Base-by-base conservation (phyloP, 1,139 yeast genomes). In the Pichia sp. region DNA sequence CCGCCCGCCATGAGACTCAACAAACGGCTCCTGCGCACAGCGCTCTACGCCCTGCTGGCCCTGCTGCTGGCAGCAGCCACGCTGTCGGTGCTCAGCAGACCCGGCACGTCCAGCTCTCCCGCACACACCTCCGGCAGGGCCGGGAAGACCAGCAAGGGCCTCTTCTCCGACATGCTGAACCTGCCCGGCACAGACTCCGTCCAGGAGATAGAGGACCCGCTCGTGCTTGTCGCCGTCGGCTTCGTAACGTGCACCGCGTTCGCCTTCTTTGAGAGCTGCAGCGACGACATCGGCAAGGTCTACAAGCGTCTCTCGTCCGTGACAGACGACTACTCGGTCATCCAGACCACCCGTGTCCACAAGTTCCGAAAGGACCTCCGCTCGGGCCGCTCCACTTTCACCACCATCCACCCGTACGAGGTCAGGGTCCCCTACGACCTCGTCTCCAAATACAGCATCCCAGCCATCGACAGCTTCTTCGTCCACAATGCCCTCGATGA, bases 341-440 rank as follows among this genome's bases (percentile, higher is more conserved):
- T 47, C 13, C 8, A 49, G 8, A 6, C 47, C n/a, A 15, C 47
- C 8, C 31, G 51, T 31, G 29, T 54, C 5, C n/a, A 8, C 13
- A 36, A 47, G 7, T 8, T 34, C 2, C 4, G 19, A 1, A 54
- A 54, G 26, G 48, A 54, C 26, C 23, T 54, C 13, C 19, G 19
- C n/a, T 47, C 29, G 6, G 13, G 15, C 1, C 36, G 6, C 7
- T 29, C 49, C 11, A 29, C 13, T 16, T 45, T 53, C 31, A 55
- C 50, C n/a, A 45, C 54, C 19, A 23, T 51, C 13, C 40, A 48
- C 44, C 49, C 54, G 10, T 55, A 55, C 45, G 49, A 55, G 45
- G 11, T 55, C n/a, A 48, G 16, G 15, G 5, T 55, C 4, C 52
- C 58, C 5, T 36, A 26, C 6, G 41, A 51, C 38, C 2, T 51